These are phyloP conservation scores for Gardenia jasminoides DNA, from an alignment of 257 asterid species.

Conservation along the genomic window DNA sequence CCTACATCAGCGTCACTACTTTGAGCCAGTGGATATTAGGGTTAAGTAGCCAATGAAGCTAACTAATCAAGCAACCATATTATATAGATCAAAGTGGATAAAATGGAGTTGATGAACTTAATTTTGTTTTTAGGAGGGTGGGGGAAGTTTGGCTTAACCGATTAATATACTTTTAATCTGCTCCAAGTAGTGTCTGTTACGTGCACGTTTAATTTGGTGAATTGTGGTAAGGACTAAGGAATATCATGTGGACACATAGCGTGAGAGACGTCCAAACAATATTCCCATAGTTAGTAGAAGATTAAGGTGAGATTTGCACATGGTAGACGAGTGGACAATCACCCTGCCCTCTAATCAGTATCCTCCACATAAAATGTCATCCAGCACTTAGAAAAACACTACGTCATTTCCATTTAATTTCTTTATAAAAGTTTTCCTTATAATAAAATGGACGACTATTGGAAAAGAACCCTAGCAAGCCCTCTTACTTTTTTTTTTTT, in stretches of 20 bases:
- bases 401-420: background rate
- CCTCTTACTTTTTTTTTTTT: background rate
- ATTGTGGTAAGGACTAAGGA: conserved; percentile 33
- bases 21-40: background rate
- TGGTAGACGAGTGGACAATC: conserved; percentile 36
- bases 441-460: no score
- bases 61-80: background rate
- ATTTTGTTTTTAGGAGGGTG: conserved; percentile 11
- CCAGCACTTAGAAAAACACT: background rate
- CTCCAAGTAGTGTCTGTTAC: conserved; percentile 31
- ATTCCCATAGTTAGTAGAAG: conserved; percentile 14
- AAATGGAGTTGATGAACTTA: background rate
- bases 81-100: background rate
- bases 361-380: background rate
- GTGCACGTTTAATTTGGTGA: conserved; percentile 46
- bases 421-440: background rate
- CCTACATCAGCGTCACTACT: background rate
- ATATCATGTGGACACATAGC: conserved; percentile 48
- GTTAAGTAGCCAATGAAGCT: background rate
- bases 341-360: conserved; percentile 25
- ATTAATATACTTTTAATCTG: conserved; percentile 8
- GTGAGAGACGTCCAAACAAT: conserved; percentile 35
- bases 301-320: conserved; percentile 35
- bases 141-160: conserved; percentile 22
- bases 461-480: background rate